Evolutionary conservation across 495 filamentous ascomycete species (phyloP).

Genomic region (Schizothecium vesticola): DNA sequence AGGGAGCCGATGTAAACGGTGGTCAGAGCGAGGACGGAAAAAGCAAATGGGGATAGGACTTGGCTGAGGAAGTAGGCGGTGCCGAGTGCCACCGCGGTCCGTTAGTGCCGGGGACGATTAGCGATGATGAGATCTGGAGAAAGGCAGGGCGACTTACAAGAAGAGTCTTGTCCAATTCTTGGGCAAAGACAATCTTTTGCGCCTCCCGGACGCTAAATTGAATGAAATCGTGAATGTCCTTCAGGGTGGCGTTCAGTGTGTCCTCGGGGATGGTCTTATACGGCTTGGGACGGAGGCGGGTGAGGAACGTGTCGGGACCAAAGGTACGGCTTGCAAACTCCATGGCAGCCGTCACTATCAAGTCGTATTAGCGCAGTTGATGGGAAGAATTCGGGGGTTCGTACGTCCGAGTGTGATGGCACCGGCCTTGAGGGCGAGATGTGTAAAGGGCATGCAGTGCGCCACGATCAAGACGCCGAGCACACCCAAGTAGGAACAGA

Average conservation of each 20-base stretch:
- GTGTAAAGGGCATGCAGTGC: not conserved
- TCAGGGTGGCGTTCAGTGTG: not conserved
- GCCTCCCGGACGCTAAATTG: not conserved
- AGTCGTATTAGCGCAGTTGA: not conserved
- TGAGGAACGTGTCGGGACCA: constrained; percentile 3
- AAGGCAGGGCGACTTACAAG: not conserved
- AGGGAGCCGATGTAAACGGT: not conserved
- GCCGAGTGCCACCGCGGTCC: not conserved
- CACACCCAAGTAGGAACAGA: not conserved
- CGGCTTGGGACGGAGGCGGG: not conserved
- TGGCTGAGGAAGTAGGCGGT: not conserved
- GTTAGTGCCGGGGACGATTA: not conserved
- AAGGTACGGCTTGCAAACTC: not conserved
- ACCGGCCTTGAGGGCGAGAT: not conserved
- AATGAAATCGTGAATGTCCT: constrained; percentile 1
- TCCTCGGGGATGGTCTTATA: not conserved
- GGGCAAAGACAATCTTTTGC: not conserved
- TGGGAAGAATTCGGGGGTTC: not conserved
- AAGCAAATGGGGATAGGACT: not conserved
- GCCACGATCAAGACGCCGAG: not conserved
- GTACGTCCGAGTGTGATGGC: not conserved
- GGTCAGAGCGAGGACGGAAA: not conserved
- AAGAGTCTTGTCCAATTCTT: not conserved
- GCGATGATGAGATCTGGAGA: not conserved
- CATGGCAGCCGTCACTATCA: not conserved